Percentiles rank a stretch among this genome's conserved stretches.
Evolutionary conservation across 495 filamentous ascomycete genomes (phyloP).

Genomic region (Chaetomium cochliodes): DNA sequence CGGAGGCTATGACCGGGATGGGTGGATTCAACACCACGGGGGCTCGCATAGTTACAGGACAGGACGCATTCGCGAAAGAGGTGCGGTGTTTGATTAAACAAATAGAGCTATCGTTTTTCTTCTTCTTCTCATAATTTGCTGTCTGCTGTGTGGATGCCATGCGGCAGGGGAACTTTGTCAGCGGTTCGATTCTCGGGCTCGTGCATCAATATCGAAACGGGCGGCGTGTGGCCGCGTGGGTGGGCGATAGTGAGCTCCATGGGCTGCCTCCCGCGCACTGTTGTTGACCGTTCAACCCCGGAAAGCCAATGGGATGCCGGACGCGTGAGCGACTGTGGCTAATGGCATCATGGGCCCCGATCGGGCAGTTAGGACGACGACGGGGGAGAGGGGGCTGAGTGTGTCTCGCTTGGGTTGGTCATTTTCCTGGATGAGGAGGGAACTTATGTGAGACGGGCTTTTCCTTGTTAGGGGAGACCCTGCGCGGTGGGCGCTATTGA

Average conservation of each 20-base stretch:
- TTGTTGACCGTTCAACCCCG: background rate
- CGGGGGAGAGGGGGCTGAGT: background rate
- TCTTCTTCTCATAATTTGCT: background rate
- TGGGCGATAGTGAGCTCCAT: background rate
- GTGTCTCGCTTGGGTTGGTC: constrained; percentile 4
- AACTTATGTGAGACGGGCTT: constrained; percentile 7
- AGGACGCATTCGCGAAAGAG: background rate
- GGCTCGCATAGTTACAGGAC: background rate
- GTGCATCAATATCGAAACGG: background rate
- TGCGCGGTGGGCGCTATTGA: constrained; percentile 4
- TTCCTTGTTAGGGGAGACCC: background rate
- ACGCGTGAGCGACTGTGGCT: constrained; percentile 30
- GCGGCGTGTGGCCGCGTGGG: background rate
- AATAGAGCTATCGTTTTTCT: background rate
- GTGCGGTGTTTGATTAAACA: background rate
- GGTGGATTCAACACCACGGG: constrained; percentile 15
- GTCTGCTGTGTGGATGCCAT: background rate
- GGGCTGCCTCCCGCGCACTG: constrained; percentile 17
- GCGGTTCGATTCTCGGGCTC: background rate
- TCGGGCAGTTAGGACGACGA: background rate
- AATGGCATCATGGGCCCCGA: constrained; percentile 6
- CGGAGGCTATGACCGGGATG: background rate
- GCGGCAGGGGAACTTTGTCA: background rate
- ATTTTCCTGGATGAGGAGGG: background rate
- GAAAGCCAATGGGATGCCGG: constrained; percentile 6